These are phyloP conservation scores for Musa itinerans DNA, from an alignment of 176 grass and related monocot genomes.

Conservation along the genomic window DNA sequence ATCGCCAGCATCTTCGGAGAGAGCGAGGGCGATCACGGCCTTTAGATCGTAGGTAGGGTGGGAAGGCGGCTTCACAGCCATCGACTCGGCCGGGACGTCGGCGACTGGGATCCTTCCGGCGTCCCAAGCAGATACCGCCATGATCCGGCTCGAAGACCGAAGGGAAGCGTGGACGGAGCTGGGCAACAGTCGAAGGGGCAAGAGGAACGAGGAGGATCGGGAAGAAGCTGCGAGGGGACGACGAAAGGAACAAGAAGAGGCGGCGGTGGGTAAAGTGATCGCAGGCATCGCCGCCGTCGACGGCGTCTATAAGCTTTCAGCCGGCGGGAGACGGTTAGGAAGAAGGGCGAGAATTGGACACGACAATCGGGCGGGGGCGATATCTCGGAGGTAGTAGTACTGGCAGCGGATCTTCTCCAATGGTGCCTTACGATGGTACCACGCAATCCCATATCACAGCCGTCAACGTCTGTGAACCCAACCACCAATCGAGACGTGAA, in stretches of 20 bases:
- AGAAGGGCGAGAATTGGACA: no score
- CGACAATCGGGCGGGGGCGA: no score
- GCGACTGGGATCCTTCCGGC: conserved; percentile 15
- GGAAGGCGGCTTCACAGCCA: conserved; percentile 46
- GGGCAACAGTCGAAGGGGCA: background rate
- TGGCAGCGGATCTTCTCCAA: no score
- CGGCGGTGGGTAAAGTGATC: conserved; percentile 3
- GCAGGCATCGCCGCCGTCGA: conserved; percentile 5
- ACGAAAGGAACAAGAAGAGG: conserved; percentile 2
- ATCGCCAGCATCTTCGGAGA: conserved; percentile 91
- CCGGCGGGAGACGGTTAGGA: no score
- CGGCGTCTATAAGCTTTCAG: no score
- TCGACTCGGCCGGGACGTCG: conserved; percentile 4
- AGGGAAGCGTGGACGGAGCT: background rate
- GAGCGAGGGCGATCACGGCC: conserved; percentile 72
- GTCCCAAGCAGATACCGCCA: background rate
- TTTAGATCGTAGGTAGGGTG: conserved; percentile 89
- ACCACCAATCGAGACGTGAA: no score
- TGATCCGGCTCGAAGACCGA: background rate
- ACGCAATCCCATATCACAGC: no score
- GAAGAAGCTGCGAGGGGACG: conserved; percentile 9
- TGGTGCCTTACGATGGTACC: no score
- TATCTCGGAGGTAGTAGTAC: no score
- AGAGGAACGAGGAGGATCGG: conserved; percentile 9
- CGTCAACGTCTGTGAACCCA: no score